Base-by-base conservation (phyloP, 306 rosid species). In the Quercus aquifolioides region DNA sequence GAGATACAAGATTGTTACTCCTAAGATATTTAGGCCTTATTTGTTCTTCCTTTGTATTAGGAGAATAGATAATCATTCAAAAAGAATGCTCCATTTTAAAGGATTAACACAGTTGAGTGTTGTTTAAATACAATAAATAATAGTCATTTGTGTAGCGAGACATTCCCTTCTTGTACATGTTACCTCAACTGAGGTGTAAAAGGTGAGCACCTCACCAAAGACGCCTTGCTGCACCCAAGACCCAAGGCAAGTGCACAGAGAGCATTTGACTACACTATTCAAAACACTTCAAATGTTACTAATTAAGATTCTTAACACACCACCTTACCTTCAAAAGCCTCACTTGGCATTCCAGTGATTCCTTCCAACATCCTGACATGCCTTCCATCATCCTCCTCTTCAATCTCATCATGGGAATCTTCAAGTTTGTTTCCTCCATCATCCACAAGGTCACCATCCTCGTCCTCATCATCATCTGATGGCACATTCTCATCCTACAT, bases 391-490 rank as follows among this genome's bases (percentile, higher is more conserved):
- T 81, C 92, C 25, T 89, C 88, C 62, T 80, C 85, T 35, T 85
- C 87, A 77, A 71, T 74, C 71, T 87, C 85, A 5, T 80, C 82
- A 78, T 4, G 25, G 18, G n/a, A 83, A 79, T 63, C 82, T 35
- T 35, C 80, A 72, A 43, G 74, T 78, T 69, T 41, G 49, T 78
- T 78, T 51, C 67, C 79, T 55, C 75, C 80, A 59, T 58, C 51
- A 26, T 73, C 43, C 78, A 73, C 60, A 30, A 17, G 76, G 5
- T 72, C 74, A 19, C 71, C 80, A 52, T 75, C 83, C 25, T 72
- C 95, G n/a, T 80, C 46, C 5, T 91, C 97, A 21, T 95, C 94
- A 19, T 95, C 94, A 64, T 95, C 99, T 20, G 99, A 95, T 43
- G 82, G 83, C 54, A 95, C 80, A 84, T 89, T 64, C 84, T 95